Conservation (phyloP, 345 rosid species). For the Eucalyptus fibrosa region DNA sequence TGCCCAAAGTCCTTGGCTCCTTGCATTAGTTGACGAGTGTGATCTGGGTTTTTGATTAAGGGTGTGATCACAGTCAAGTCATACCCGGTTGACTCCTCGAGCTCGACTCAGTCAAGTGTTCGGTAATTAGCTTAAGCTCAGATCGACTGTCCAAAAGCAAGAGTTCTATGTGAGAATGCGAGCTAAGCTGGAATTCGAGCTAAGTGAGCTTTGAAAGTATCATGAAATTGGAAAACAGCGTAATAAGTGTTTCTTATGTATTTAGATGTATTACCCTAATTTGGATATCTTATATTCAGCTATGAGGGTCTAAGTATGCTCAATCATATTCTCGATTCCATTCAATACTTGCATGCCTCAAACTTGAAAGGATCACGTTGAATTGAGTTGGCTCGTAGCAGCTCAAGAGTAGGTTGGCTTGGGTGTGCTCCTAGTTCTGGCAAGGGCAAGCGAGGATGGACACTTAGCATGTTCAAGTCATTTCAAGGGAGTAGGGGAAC, state of each 20-base stretch:
- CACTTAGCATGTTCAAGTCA: not conserved
- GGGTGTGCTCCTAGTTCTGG: not conserved
- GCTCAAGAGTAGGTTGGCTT: not conserved
- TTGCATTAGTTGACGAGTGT: not conserved
- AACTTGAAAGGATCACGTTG: not conserved
- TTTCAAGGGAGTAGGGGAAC: not conserved
- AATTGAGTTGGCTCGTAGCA: not conserved
- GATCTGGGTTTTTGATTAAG: not conserved
- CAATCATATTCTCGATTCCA: not conserved
- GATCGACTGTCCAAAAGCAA: not conserved
- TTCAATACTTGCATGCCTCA: not conserved
- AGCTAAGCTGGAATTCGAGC: not conserved
- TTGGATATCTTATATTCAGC: not conserved
- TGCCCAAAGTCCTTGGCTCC: not conserved
- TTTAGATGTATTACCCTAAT: not conserved
- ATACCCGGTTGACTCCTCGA: not conserved
- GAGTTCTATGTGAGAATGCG: not conserved
- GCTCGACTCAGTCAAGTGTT: not conserved
- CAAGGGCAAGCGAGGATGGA: not conserved
- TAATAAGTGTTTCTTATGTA: not conserved
- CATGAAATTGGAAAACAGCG: not conserved
- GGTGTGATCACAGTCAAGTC: not conserved
- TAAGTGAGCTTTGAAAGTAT: not conserved
- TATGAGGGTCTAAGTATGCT: not conserved
- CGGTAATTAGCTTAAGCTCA: not conserved